These are phyloP conservation scores for Podosphaera xanthii DNA, from an alignment of 2,329 filamentous ascomycete genomes.

Conservation along the genomic window DNA sequence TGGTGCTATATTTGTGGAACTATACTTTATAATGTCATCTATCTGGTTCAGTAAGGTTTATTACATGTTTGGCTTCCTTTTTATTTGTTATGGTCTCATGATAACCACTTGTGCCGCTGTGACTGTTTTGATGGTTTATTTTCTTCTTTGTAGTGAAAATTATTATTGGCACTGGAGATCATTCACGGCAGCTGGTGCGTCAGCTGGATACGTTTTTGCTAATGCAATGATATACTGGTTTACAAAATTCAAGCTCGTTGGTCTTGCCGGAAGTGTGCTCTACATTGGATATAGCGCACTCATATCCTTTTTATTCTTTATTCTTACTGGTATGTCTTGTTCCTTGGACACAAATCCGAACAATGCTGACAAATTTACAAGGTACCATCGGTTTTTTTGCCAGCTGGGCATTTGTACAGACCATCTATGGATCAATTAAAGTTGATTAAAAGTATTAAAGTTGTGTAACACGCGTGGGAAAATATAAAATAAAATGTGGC, in stretches of 20 bases:
- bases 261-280: slow-evolving; percentile 65
- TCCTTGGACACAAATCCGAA: not conserved
- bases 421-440: slow-evolving; percentile 95
- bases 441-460: slow-evolving; percentile 41
- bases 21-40: slow-evolving; percentile 98
- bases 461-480: not conserved
- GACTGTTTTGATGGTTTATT: slow-evolving; percentile 87
- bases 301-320: slow-evolving; percentile 77
- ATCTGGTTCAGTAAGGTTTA: slow-evolving; percentile 98
- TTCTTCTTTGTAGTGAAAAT: slow-evolving; percentile 85
- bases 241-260: slow-evolving; percentile 66
- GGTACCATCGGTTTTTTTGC: slow-evolving; percentile 90
- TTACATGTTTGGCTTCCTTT: slow-evolving; percentile 99
- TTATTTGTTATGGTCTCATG: slow-evolving; percentile 94
- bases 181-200: slow-evolving; percentile 78
- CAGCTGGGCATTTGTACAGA: slow-evolving; percentile 81
- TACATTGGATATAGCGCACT: slow-evolving; percentile 85
- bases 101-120: slow-evolving; percentile 84
- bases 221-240: slow-evolving; percentile 83
- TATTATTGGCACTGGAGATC: slow-evolving; percentile 98
- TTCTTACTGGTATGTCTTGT: slow-evolving; percentile 57
- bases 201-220: slow-evolving; percentile 73
- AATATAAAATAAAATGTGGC: not conserved
- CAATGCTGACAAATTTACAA: slow-evolving; percentile 19
- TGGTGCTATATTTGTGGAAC: slow-evolving; percentile 88